Evolutionary conservation across 176 grass and related monocot species (phyloP).

Genomic region (Tillandsia fasciculata): DNA sequence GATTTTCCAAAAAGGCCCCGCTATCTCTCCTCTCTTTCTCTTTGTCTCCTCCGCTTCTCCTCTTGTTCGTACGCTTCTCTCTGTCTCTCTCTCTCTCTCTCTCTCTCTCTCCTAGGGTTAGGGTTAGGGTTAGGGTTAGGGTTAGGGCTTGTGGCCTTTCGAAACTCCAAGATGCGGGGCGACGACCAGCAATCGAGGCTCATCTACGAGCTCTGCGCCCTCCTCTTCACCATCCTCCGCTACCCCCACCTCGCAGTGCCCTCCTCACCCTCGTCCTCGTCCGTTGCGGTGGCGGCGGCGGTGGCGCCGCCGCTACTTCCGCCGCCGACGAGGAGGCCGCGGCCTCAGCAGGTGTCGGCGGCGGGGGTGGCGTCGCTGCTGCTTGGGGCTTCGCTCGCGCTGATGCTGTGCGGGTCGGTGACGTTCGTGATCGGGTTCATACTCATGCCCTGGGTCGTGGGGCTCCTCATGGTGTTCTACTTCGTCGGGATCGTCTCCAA

Average conservation of each 20-base stretch:
- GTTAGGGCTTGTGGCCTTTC: not conserved
- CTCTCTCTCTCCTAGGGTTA: too few relatives aligned
- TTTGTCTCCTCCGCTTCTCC: not conserved
- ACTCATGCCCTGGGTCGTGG: conserved; percentile 88
- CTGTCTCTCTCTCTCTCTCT: conserved; percentile 5
- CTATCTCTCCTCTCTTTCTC: not conserved
- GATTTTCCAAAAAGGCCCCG: not conserved
- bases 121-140: conserved; percentile 2
- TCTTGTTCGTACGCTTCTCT: not conserved
- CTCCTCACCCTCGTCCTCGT: not conserved
- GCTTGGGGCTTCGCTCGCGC: conserved; percentile 64
- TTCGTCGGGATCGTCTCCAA: conserved; percentile 73
- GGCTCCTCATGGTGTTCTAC: conserved; percentile 53
- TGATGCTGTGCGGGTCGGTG: conserved; percentile 79
- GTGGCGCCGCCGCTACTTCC: not conserved
- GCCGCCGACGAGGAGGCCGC: not conserved
- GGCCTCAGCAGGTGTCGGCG: conserved; percentile 38
- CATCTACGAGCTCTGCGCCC: conserved; percentile 58
- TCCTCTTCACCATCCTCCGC: conserved; percentile 42
- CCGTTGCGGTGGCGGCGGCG: conserved; percentile 6
- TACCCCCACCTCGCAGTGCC: not conserved
- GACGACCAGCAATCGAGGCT: conserved; percentile 43
- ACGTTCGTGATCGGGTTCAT: conserved; percentile 94
- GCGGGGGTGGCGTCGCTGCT: conserved; percentile 61
- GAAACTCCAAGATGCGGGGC: conserved; percentile 26